A percentile compares a stretch with the other conserved stretches of the same genome.
Evolutionary conservation across 805 yeast genomes (phyloP).

Genomic region (fission yeast (Schizosaccharomyces pombe)): ASM294v3 CU329670.1:5215001-5215500

Average conservation of each 20-base stretch:
- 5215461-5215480: slow-evolving; percentile 6
- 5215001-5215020: background rate
- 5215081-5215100: background rate
- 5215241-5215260: slow-evolving; percentile 42
- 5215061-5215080: background rate
- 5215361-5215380: slow-evolving; percentile 14
- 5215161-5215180: background rate
- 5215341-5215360: slow-evolving; percentile 10
- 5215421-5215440: slow-evolving; percentile 4
- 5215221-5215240: slow-evolving; percentile 9
- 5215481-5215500: slow-evolving; percentile 6
- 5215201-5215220: slow-evolving; percentile 10
- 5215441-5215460: background rate
- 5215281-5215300: slow-evolving; percentile 15
- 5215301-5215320: slow-evolving; percentile 7
- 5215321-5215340: slow-evolving; percentile 11
- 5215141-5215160: background rate
- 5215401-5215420: slow-evolving; percentile 13
- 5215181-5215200: background rate
- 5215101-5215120: background rate
- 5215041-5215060: background rate
- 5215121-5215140: background rate
- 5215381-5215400: slow-evolving; percentile 14
- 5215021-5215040: background rate
- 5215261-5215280: slow-evolving; percentile 32